Percentiles rank a stretch among this genome's conserved stretches.
Evolutionary conservation across 2,329 filamentous ascomycete genomes (phyloP).

Genomic region (Cladophialophora immunda): DNA sequence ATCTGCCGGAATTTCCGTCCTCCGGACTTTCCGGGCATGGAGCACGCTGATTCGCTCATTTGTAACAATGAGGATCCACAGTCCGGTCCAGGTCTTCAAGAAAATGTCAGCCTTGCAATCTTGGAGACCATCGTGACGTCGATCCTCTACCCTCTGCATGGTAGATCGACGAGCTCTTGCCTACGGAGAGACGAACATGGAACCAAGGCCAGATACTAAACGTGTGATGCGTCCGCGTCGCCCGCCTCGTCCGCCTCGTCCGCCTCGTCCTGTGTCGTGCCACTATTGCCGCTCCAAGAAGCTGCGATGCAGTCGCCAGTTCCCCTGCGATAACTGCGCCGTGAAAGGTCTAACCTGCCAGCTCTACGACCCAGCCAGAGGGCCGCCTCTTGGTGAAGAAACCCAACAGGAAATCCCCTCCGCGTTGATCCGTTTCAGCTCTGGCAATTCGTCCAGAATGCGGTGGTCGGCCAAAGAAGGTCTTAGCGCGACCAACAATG

Average conservation of each 20-base stretch:
- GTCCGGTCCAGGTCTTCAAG: no score
- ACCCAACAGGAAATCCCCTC: background rate
- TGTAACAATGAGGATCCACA: background rate
- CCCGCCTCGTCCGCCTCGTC: no score
- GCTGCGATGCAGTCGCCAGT: slow-evolving; percentile 9
- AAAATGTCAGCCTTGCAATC: background rate
- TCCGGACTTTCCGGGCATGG: background rate
- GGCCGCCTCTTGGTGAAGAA: background rate
- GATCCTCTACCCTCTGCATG: background rate
- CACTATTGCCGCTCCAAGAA: slow-evolving; percentile 13
- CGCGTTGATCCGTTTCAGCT: background rate
- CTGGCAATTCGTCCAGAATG: background rate
- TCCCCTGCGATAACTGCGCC: slow-evolving; percentile 9
- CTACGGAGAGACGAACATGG: background rate
- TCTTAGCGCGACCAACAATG: background rate
- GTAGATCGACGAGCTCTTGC: background rate
- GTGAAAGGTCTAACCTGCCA: background rate
- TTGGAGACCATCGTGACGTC: no score
- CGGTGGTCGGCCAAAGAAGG: background rate
- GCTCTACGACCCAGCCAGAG: slow-evolving; percentile 1
- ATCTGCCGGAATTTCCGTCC: background rate
- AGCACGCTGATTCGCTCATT: background rate
- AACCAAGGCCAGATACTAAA: background rate
- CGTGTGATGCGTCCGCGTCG: background rate
- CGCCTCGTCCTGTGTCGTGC: slow-evolving; percentile 10